phyloP scores from a whole-genome alignment of 176 grass and related monocot genomes.

The Poa annua region DNA sequence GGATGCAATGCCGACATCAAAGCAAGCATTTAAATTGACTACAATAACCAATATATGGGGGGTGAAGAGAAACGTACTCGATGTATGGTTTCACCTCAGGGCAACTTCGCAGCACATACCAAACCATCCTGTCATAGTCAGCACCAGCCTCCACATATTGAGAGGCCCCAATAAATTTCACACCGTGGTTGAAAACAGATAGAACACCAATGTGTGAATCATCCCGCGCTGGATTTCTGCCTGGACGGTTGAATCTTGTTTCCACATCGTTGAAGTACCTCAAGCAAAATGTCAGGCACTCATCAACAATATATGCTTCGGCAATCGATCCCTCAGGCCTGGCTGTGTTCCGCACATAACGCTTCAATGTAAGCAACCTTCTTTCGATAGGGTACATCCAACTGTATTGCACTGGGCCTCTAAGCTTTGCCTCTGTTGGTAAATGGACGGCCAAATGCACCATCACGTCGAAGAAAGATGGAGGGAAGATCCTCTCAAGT shows the following conservation, averaged over 20 bases:
- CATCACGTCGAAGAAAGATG: neutral
- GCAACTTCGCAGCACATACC: neutral
- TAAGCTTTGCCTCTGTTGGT: neutral
- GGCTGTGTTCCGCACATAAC: neutral
- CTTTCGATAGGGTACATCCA: neutral
- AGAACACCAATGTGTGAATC: neutral
- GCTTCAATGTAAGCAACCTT: neutral
- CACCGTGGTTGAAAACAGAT: neutral
- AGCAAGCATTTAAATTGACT: neutral
- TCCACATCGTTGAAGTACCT: conserved; percentile 16
- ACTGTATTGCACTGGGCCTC: neutral
- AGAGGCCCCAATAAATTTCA: neutral
- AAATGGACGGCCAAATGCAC: neutral
- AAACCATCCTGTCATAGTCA: neutral
- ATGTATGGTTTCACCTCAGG: neutral
- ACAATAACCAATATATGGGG: neutral
- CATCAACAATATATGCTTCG: neutral
- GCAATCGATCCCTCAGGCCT: conserved; percentile 1
- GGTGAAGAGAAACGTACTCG: neutral
- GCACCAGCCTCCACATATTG: neutral
- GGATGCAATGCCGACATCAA: too few species aligned
- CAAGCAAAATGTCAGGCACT: neutral
- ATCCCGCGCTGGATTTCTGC: neutral
- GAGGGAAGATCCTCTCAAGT: conserved; percentile 37
- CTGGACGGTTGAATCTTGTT: neutral